Evolutionary conservation across 2,329 filamentous ascomycete species (phyloP).

Genomic region (Fusarium solani-melongenae): DNA sequence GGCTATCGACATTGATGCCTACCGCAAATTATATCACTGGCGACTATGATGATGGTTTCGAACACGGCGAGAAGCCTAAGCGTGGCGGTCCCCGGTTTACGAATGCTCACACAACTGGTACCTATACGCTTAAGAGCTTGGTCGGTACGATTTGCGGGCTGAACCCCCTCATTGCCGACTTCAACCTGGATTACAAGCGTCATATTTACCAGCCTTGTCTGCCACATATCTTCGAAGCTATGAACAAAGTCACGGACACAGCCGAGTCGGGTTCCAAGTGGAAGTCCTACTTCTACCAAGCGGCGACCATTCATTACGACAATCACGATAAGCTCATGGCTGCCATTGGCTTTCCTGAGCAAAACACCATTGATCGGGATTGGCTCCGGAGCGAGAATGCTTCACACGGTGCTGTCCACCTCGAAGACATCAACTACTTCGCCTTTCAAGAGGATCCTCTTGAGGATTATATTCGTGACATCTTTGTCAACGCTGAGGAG

Average conservation of each 20-base stretch:
- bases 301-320: conserved; percentile 44
- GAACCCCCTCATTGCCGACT: conserved; percentile 52
- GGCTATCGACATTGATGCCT: background rate
- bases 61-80: background rate
- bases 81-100: conserved; percentile 33
- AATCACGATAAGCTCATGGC: conserved; percentile 43
- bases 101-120: conserved; percentile 51
- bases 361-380: conserved; percentile 38
- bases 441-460: conserved; percentile 41
- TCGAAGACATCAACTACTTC: conserved; percentile 23
- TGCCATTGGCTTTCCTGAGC: conserved; percentile 40
- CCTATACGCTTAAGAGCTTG: conserved; percentile 55
- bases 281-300: conserved; percentile 44
- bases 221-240: conserved; percentile 49
- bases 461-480: conserved; percentile 44
- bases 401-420: background rate
- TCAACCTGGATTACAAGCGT: conserved; percentile 52
- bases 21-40: background rate
- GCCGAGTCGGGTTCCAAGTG: conserved; percentile 33
- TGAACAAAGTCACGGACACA: conserved; percentile 41
- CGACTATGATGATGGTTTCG: background rate
- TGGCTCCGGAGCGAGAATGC: conserved; percentile 25
- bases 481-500: conserved; percentile 39
- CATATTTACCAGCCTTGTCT: conserved; percentile 57
- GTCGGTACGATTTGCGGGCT: conserved; percentile 54